phyloP scores from a whole-genome alignment of 2,329 filamentous ascomycete genomes.

The Ascochyta viciae-villosae region DNA sequence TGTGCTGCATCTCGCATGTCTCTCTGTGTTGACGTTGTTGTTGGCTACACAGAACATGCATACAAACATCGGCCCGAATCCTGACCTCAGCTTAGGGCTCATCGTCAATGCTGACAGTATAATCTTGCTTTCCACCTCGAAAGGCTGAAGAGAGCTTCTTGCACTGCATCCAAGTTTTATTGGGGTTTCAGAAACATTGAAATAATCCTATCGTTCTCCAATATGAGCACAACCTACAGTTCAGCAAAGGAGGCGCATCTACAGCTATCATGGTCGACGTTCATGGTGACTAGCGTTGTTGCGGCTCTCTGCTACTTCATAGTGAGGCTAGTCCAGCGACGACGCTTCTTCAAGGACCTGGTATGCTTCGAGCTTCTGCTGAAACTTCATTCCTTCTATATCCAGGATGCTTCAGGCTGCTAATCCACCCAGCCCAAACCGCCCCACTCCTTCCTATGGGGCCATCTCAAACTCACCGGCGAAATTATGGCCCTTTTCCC shows the following conservation, averaged over 20 bases:
- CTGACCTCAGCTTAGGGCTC: not conserved
- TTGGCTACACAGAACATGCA: not conserved
- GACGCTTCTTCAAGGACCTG: conserved; percentile 33
- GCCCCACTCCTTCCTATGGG: conserved; percentile 52
- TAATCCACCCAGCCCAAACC: conserved; percentile 45
- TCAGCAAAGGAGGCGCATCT: conserved; percentile 4
- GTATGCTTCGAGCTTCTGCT: conserved; percentile 13
- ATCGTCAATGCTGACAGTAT: conserved; percentile 4
- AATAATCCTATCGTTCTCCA: not conserved
- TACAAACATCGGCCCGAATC: not conserved
- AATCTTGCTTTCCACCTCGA: not conserved
- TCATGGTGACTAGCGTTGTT: conserved; percentile 17
- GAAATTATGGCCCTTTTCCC: conserved; percentile 46
- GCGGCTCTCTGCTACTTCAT: conserved; percentile 28
- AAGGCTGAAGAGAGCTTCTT: not conserved
- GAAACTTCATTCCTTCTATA: not conserved
- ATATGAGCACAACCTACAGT: not conserved
- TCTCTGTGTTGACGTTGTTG: not conserved
- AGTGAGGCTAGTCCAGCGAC: conserved; percentile 28
- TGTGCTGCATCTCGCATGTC: too few species aligned
- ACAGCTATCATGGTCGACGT: conserved; percentile 22
- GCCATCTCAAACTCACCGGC: conserved; percentile 51
- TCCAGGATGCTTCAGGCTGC: not conserved
- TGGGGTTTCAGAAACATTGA: not conserved
- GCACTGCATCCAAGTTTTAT: not conserved